Evolutionary conservation across 352 stramenopile species (phyloP), one percentile per base, ranked within the genome.

Genomic region (Globisporangium recalcitrans): DNA sequence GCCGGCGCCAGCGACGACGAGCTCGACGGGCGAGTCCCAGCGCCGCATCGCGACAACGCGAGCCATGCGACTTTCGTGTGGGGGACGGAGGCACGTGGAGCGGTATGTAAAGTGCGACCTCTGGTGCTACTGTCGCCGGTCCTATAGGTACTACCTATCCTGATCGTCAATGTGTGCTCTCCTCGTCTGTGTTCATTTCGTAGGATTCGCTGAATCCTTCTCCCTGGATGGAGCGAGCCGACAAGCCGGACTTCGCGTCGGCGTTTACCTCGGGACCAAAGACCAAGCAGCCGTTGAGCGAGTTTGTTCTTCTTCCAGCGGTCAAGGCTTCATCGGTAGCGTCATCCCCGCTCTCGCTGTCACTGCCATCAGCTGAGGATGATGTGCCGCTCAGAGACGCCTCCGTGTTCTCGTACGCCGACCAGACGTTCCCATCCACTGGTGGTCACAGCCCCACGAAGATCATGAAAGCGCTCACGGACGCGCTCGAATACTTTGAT

Each of bases 381-480:
- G 56, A 62, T 5, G 34, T 57, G 14, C 58, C 58, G 32, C 32
- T 57, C 32, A 63, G 57, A 13, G 58, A 63, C 9, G 1, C 24
- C 31, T 57, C 47, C 9, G 58, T 57, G 46, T 63, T 63, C 49
- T 21, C 47, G 6, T 9, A 29, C 9, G 58, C 58, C 8, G 47
- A 57, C 47, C 7, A 29, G 13, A n/a, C 47, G 48, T 26, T 88
- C 85, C 56, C 70, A 65, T 44, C 81, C 72, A 6, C 62, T 47
- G 27, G 58, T 64, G 9, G 38, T 54, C 8, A 54, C 38, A 58
- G 38, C 14, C 77, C 79, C 1, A 44, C 65, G 3, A 72, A 68
- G 52, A 85, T 91, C 60, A 77, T 89, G 69, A 57, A 68, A 24
- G 69, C 67, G 27, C 46, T 90, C 34, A 64, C 72, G 62, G 27